These are phyloP conservation scores for Aspergillus tubingensis DNA, from an alignment of 2,329 filamentous ascomycete species.

Conservation along the genomic window DNA sequence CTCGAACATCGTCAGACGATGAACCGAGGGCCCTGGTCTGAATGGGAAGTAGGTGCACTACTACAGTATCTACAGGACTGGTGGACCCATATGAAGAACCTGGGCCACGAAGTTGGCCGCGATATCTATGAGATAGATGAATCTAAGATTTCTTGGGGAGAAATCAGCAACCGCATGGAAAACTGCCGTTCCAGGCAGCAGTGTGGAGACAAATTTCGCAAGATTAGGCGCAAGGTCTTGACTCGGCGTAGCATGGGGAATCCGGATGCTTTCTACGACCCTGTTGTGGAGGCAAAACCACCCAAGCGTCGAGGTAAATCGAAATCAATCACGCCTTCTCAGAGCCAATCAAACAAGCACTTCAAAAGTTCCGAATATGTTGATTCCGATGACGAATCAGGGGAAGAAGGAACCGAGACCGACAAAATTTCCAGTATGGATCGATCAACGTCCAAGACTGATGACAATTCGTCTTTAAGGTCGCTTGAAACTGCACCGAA, in stretches of 20 bases:
- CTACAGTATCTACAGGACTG: slow-evolving; percentile 28
- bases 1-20: slow-evolving; percentile 41
- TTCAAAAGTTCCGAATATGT: slow-evolving; percentile 13
- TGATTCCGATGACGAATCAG: slow-evolving; percentile 12
- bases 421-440: neutral
- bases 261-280: slow-evolving; percentile 29
- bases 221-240: slow-evolving; percentile 28
- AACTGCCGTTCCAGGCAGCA: slow-evolving; percentile 41
- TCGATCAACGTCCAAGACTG: neutral
- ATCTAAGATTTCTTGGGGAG: slow-evolving; percentile 33
- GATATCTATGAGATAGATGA: slow-evolving; percentile 43
- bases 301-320: neutral
- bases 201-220: slow-evolving; percentile 44
- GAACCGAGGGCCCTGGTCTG: slow-evolving; percentile 40
- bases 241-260: slow-evolving; percentile 23
- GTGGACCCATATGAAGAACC: slow-evolving; percentile 23
- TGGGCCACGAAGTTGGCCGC: slow-evolving; percentile 27
- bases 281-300: slow-evolving; percentile 9
- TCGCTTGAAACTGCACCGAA: neutral
- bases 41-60: slow-evolving; percentile 35
- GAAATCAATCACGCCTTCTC: neutral
- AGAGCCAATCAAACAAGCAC: neutral
- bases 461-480: neutral
- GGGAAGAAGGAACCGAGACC: neutral
- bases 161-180: slow-evolving; percentile 31